Conservation (phyloP, 1,284 basidiomycete genomes). For the Apiotrichum brassicae region DNA sequence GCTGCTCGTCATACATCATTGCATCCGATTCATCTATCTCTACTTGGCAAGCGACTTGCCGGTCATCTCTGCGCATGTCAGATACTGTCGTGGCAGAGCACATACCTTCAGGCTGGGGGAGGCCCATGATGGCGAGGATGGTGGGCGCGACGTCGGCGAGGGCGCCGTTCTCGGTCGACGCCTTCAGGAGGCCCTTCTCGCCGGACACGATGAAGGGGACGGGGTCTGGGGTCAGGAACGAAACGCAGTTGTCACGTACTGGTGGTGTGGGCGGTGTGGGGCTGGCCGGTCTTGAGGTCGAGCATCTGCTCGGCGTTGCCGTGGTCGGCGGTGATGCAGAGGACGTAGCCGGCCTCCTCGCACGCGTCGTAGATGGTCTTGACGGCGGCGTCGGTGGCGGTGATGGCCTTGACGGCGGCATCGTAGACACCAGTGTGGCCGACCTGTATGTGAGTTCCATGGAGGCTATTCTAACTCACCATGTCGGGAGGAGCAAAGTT, state of each 20-base stretch:
- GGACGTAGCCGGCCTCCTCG: conserved; percentile 71
- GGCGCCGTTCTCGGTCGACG: conserved; percentile 57
- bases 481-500: conserved; percentile 94
- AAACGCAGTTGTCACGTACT: conserved; percentile 18
- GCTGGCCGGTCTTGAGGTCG: conserved; percentile 70
- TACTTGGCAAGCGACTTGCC: conserved; percentile 16
- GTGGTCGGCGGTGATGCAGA: conserved; percentile 84
- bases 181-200: conserved; percentile 54
- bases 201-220: conserved; percentile 73
- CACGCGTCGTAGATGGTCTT: conserved; percentile 77
- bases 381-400: conserved; percentile 75
- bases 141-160: conserved; percentile 85
- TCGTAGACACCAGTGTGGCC: conserved; percentile 86
- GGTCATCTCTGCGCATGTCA: conserved; percentile 12
- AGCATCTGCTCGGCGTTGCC: conserved; percentile 81
- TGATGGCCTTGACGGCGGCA: conserved; percentile 76
- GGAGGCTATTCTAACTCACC: conserved; percentile 49
- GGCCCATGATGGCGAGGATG: conserved; percentile 64
- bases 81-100: neutral
- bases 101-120: conserved; percentile 37
- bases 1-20: too few relatives aligned
- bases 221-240: conserved; percentile 57
- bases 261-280: conserved; percentile 55
- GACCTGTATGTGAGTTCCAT: conserved; percentile 50
- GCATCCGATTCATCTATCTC: too few relatives aligned